Evolutionary conservation across 2,329 filamentous ascomycete species (phyloP).

Genomic region (Sclerotinia spermophila): DNA sequence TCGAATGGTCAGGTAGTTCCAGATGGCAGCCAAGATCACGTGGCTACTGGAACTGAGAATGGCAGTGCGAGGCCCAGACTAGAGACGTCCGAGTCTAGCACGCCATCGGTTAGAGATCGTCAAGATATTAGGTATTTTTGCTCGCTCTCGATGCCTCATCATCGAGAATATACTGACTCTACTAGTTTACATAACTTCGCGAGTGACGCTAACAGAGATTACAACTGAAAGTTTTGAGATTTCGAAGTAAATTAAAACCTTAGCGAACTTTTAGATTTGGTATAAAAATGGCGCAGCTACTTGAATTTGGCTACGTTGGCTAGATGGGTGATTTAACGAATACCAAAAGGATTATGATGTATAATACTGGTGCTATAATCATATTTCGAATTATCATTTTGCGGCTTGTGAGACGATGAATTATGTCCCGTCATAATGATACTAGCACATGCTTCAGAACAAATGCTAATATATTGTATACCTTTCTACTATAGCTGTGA

Average conservation of each 20-base stretch:
- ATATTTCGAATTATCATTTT: not conserved
- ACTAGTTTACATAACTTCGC: conserved; percentile 23
- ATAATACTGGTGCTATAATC: not conserved
- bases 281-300: not conserved
- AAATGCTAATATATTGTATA: not conserved
- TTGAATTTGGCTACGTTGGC: not conserved
- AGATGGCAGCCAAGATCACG: conserved; percentile 20
- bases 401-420: not conserved
- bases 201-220: conserved; percentile 31
- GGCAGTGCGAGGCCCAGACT: conserved; percentile 30
- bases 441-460: too few species aligned
- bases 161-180: not conserved
- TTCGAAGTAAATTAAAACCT: not conserved
- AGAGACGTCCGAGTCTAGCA: conserved; percentile 32
- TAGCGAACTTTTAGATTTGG: not conserved
- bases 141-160: not conserved
- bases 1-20: conserved; percentile 55
- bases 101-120: conserved; percentile 36
- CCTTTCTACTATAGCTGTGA: too few species aligned
- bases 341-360: not conserved
- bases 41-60: conserved; percentile 26
- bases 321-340: not conserved
- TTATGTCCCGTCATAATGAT: not conserved
- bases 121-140: conserved; percentile 37
- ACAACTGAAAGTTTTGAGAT: conserved; percentile 24